These are phyloP conservation scores for Entelexis paramagnoliae DNA, from an alignment of 1,139 yeast species.

Conservation along the genomic window DNA sequence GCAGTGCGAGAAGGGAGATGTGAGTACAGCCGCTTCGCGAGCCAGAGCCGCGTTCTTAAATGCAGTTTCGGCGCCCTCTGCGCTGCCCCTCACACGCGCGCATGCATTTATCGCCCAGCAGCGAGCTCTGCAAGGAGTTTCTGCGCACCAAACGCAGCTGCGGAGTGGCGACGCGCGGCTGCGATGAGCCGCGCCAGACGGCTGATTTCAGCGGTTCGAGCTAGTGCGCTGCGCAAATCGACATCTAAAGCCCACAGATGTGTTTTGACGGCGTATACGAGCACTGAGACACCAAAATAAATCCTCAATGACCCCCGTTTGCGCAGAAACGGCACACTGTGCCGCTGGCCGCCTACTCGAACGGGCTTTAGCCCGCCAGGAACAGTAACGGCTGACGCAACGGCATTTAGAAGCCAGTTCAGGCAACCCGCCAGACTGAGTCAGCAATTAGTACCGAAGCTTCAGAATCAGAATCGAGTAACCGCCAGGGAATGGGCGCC, in stretches of 20 bases:
- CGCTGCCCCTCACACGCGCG: background rate
- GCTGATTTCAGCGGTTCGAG: background rate
- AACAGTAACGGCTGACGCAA: background rate
- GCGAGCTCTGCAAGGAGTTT: background rate
- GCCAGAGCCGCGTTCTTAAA: background rate
- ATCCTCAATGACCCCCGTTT: background rate
- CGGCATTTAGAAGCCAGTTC: background rate
- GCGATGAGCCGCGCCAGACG: background rate
- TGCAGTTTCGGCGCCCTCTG: background rate
- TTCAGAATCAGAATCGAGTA: background rate
- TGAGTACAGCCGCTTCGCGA: too few species aligned
- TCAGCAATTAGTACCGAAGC: background rate
- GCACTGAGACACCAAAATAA: background rate
- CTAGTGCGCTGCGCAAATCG: background rate
- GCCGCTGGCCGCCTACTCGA: background rate
- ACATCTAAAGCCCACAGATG: background rate
- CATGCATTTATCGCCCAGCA: background rate
- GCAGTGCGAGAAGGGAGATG: too few species aligned
- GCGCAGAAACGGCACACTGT: background rate
- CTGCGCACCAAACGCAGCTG: background rate
- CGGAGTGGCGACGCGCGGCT: background rate
- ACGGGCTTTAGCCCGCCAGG: slow-evolving; percentile 4
- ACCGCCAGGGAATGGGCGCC: slow-evolving; percentile 4
- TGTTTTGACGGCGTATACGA: background rate
- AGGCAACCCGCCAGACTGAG: background rate